Evolutionary conservation across 371 early-diverging fungal species (phyloP), one percentile per base, ranked within the genome.

Genomic region (Apophysomyces sp.): DNA sequence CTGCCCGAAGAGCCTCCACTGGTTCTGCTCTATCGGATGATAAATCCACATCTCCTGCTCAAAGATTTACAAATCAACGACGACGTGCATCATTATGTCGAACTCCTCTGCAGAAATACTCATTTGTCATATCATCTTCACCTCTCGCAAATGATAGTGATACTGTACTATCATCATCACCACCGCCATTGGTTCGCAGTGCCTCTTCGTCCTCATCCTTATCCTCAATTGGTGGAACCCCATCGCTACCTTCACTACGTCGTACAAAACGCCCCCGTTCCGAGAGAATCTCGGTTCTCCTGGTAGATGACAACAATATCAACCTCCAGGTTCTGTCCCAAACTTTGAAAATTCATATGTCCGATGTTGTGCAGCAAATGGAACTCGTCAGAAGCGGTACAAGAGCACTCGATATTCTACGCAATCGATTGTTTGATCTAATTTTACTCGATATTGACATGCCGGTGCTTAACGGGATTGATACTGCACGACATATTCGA

Each of bases 401-500:
- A 11, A 66, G 69, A 32, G 81, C 78, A 2, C 73, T 87, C 11
- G 67, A 78, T 40, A 57, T 69, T 26, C 72, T 87, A 32, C 53
- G 69, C 11, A 61, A 66, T 55, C 63, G 73, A 11, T 51, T 63
- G 21, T 81, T 74, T 63, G 86, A 87, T 63, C 54, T 84, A 4
- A 63, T 87, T 29, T 73, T 87, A 44, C 72, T 86, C 70, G 88
- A 87, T 55, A 87, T 87, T 70, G 86, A 87, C 55, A 87, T 87
- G 88, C 87, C 88, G 3, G 63, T 64, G 7, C 63, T 86, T 28
- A 80, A 73, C 28, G 88, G 88, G 8, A 68, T 86, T 53, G 81
- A 84, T 56, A 83, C 85, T 41, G 76, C 83, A 13, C 65, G 67
- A 27, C 74, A 68, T 55, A 77, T 80, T 21, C 72, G 74, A 55